These are phyloP conservation scores for Backusella australiensis DNA, from an alignment of 192 early-diverging fungal species.

Conservation along the genomic window DNA sequence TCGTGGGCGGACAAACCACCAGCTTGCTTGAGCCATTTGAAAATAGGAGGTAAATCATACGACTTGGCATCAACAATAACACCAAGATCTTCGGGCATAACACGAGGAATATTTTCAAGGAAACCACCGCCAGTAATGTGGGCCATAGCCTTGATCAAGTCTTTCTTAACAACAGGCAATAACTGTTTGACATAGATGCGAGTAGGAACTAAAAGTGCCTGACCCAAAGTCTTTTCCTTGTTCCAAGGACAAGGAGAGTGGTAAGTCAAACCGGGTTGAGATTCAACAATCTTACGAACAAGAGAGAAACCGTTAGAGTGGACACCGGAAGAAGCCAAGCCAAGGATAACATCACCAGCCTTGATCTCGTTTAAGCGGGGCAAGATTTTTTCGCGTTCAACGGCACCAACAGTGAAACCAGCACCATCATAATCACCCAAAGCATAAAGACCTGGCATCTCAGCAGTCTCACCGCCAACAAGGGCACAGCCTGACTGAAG, in stretches of 20 bases:
- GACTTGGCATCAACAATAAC: slow-evolving; percentile 78
- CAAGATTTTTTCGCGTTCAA: slow-evolving; percentile 86
- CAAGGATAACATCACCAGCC: slow-evolving; percentile 83
- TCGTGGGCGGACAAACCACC: slow-evolving; percentile 81
- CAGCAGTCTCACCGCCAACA: slow-evolving; percentile 98
- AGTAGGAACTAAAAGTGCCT: slow-evolving; percentile 89
- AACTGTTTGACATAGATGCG: slow-evolving; percentile 94
- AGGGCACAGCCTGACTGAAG: slow-evolving; percentile 87
- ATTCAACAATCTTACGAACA: slow-evolving; percentile 85
- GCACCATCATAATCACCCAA: slow-evolving; percentile 90
- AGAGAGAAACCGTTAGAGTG: slow-evolving; percentile 99
- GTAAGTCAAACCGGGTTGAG: slow-evolving; percentile 68
- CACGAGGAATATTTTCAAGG: slow-evolving; percentile 96
- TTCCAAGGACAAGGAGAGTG: slow-evolving; percentile 84
- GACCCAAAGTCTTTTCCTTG: slow-evolving; percentile 66
- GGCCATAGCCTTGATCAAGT: slow-evolving; percentile 92
- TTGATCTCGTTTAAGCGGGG: slow-evolving; percentile 77
- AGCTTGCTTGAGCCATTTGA: slow-evolving; percentile 88
- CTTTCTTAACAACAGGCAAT: slow-evolving; percentile 72
- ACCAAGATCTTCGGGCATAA: slow-evolving; percentile 79
- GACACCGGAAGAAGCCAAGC: slow-evolving; percentile 92
- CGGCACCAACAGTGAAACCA: slow-evolving; percentile 96
- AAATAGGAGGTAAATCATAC: slow-evolving; percentile 89
- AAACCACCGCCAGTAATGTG: slow-evolving; percentile 99
- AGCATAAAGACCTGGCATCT: slow-evolving; percentile 97